A percentile compares a stretch with the other conserved stretches of the same genome.
Conservation (phyloP, 2,329 filamentous ascomycete genomes). For the Neophaeococcomyces mojaviensis region DNA sequence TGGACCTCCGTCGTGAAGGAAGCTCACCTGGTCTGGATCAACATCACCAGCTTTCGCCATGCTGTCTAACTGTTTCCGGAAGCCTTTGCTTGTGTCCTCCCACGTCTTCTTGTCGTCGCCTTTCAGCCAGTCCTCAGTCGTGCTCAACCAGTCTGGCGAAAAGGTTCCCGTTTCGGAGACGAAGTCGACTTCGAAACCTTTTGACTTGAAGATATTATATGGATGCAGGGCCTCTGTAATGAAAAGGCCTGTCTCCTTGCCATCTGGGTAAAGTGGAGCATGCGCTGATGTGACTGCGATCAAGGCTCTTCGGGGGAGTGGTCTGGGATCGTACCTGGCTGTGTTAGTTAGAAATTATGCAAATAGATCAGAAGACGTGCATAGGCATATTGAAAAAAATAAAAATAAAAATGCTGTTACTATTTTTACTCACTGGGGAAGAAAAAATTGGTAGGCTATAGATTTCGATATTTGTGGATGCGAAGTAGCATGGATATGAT, state of each 20-base stretch:
- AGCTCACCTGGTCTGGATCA: constrained; percentile 18
- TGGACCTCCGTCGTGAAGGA: background rate
- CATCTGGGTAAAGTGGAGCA: constrained; percentile 24
- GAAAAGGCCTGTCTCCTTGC: constrained; percentile 34
- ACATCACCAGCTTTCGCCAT: constrained; percentile 26
- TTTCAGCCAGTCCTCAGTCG: constrained; percentile 29
- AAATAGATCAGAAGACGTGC: background rate
- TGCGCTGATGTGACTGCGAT: constrained; percentile 23
- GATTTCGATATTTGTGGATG: no score
- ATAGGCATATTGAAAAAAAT: background rate
- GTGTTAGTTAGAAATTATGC: background rate
- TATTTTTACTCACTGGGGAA: no score
- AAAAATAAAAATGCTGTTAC: background rate
- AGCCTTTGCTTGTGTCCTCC: constrained; percentile 28
- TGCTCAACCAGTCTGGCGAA: constrained; percentile 31
- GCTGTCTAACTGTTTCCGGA: constrained; percentile 28
- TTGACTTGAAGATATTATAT: constrained; percentile 37
- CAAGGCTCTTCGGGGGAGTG: constrained; percentile 7
- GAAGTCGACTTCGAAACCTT: constrained; percentile 32
- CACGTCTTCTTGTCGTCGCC: constrained; percentile 28
- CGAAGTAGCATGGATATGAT: no score
- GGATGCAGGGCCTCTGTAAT: constrained; percentile 44
- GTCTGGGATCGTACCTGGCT: background rate
- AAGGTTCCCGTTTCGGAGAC: constrained; percentile 35
- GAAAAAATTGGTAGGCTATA: background rate